Evolutionary conservation across 371 early-diverging fungal genomes (phyloP), one percentile per base, ranked within the genome.

Genomic region (Haplosporangium sp.): DNA sequence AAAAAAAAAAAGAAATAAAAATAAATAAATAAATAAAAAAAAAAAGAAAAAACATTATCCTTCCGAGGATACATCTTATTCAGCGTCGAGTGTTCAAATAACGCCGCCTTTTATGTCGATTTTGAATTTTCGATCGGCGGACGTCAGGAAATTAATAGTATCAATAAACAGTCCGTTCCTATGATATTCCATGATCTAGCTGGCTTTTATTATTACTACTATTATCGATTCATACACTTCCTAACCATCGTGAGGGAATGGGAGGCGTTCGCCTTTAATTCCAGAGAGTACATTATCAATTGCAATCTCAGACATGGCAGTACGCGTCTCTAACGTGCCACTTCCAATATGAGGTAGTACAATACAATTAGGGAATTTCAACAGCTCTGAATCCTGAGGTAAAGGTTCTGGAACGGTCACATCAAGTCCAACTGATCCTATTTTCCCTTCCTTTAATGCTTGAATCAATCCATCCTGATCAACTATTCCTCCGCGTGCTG

Each of bases 351-450:
- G 83, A 3, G 83, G 84, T 39, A 96, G 75, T 5, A 95, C 87
- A 4, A 92, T 76, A 65, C 93, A 93, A 40, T 90, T 91, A 13
- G 87, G 85, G 44, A 92, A 89, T 19, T 79, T 60, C 11, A 90
- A 85, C 19, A 96, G 77, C 63, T 67, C 86, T 84, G 78, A 93
- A 88, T 87, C 83, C 2, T 82, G 61, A 3, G 90, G 88, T 67
- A 96, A 72, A 7, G 97, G 97, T 72, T 96, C 97, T 0, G 96
- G 96, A 20, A 91, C 91, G 0, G 95, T 95, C 9, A 96, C 96
- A 83, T 96, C 96, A 61, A 96, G 76, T 38, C 94, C 97, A 5
- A 90, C 94, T 34, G 90, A 90, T 13, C 88, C 94, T 53, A 94
- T 81, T 55, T 81, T 69, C 0, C 87, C 86, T n/a, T 88, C 86